Evolutionary conservation across 2,329 filamentous ascomycete species (phyloP).

Genomic region (Triangularia verruculosa): DNA sequence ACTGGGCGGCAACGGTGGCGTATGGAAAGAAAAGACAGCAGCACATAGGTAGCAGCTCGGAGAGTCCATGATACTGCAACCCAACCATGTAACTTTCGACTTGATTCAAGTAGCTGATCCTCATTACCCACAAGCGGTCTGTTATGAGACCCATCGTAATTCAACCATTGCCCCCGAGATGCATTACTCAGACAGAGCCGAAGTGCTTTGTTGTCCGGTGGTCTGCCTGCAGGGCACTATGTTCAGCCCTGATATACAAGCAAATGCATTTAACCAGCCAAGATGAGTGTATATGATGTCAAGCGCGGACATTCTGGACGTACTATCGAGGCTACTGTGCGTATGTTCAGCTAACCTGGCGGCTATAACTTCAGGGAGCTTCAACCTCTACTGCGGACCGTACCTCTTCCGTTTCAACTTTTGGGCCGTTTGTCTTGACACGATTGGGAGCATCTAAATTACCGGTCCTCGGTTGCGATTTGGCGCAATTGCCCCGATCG

Average conservation of each 20-base stretch:
- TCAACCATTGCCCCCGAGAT: not conserved
- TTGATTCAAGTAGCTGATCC: not conserved
- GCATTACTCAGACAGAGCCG: not conserved
- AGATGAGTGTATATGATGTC: not conserved
- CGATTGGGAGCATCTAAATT: conserved; percentile 13
- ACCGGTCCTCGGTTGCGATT: not conserved
- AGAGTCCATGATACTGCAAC: too few species aligned
- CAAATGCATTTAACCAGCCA: not conserved
- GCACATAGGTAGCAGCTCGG: too few species aligned
- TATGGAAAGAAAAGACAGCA: too few species aligned
- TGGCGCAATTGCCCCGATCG: not conserved
- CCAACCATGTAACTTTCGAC: not conserved
- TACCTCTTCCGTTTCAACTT: conserved; percentile 9
- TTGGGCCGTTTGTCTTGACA: conserved; percentile 12
- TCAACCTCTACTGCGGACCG: conserved; percentile 7
- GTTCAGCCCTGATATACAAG: not conserved
- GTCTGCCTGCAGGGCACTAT: not conserved
- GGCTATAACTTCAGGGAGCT: not conserved
- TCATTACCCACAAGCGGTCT: not conserved
- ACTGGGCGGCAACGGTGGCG: too few species aligned
- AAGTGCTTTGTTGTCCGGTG: not conserved
- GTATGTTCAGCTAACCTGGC: not conserved
- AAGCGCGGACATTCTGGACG: not conserved
- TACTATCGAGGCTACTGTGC: not conserved
- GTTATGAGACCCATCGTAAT: not conserved